Percentiles rank a stretch among this genome's conserved stretches.
phyloP scores from a whole-genome alignment of 2,329 filamentous ascomycete genomes.

The Helminthosporium solani region DNA sequence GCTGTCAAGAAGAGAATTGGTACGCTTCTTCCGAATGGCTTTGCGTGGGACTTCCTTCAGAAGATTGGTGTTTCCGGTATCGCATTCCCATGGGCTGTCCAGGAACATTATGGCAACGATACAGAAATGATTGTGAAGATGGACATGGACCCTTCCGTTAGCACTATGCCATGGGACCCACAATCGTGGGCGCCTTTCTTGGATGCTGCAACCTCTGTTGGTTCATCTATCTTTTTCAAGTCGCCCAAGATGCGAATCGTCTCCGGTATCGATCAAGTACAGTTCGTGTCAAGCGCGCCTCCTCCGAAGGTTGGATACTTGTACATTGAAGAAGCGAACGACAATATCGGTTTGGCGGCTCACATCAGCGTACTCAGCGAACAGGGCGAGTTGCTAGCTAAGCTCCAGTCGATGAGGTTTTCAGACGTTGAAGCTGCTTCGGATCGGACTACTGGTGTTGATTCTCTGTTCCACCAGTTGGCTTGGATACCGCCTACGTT shows the following conservation, averaged over 20 bases:
- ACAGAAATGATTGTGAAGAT: constrained; percentile 47
- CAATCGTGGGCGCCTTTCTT: constrained; percentile 45
- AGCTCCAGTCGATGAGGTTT: constrained; percentile 42
- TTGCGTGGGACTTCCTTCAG: constrained; percentile 43
- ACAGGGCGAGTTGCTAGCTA: constrained; percentile 32
- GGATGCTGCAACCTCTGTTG: constrained; percentile 47
- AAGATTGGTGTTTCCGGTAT: constrained; percentile 46
- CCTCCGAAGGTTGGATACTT: constrained; percentile 41
- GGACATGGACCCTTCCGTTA: constrained; percentile 33
- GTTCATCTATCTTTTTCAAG: constrained; percentile 45
- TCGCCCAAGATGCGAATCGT: constrained; percentile 43
- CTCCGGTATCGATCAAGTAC: constrained; percentile 31
- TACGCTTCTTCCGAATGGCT: constrained; percentile 30
- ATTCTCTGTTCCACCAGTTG: constrained; percentile 41
- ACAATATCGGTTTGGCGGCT: constrained; percentile 24
- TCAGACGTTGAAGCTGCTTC: constrained; percentile 43
- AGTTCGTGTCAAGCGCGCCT: constrained; percentile 16
- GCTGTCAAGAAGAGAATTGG: constrained; percentile 30
- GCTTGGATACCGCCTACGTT: constrained; percentile 43
- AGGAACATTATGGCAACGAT: constrained; percentile 42
- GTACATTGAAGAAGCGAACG: constrained; percentile 32
- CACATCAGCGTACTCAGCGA: constrained; percentile 34
- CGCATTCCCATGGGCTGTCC: constrained; percentile 46
- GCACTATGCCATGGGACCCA: constrained; percentile 25
- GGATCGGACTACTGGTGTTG: constrained; percentile 22